phyloP scores from a whole-genome alignment of 176 grass and related monocot species.

The Avena atlantica region DNA sequence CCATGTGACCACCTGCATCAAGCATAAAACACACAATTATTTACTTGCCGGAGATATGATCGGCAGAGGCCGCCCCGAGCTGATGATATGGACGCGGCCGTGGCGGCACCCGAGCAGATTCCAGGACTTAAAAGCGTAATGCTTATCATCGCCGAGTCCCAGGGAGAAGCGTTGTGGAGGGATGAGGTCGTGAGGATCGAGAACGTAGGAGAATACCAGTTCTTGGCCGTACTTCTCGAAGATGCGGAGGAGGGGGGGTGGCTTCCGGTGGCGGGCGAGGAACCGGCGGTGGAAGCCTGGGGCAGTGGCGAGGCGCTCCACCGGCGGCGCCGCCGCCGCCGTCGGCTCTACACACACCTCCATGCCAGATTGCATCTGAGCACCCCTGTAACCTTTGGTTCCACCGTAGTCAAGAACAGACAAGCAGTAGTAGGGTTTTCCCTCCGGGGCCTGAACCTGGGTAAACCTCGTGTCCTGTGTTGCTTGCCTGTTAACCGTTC shows the following conservation, averaged over 20 bases:
- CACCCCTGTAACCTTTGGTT: too few species aligned
- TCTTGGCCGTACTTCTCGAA: not conserved
- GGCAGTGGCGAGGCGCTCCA: not conserved
- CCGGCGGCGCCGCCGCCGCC: not conserved
- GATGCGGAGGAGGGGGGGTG: not conserved
- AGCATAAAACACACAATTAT: not conserved
- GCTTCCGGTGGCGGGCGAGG: not conserved
- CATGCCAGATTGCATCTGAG: too few species aligned
- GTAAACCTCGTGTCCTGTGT: too few species aligned
- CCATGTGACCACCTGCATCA: not conserved
- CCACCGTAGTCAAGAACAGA: too few species aligned
- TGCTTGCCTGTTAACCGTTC: too few species aligned
- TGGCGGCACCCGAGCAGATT: not conserved
- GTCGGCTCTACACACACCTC: not conserved
- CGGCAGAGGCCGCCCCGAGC: too few species aligned
- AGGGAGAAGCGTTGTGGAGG: not conserved
- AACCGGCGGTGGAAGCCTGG: not conserved
- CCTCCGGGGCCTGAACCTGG: too few species aligned
- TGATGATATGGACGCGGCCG: not conserved
- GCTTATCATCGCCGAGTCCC: not conserved
- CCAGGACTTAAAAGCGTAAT: not conserved
- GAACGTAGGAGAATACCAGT: not conserved
- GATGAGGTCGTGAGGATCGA: conserved; percentile 2
- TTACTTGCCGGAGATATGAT: not conserved
- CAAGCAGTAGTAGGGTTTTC: too few species aligned